Evolutionary conservation across 2,329 filamentous ascomycete species (phyloP).

Genomic region (Cercospora sp.): DNA sequence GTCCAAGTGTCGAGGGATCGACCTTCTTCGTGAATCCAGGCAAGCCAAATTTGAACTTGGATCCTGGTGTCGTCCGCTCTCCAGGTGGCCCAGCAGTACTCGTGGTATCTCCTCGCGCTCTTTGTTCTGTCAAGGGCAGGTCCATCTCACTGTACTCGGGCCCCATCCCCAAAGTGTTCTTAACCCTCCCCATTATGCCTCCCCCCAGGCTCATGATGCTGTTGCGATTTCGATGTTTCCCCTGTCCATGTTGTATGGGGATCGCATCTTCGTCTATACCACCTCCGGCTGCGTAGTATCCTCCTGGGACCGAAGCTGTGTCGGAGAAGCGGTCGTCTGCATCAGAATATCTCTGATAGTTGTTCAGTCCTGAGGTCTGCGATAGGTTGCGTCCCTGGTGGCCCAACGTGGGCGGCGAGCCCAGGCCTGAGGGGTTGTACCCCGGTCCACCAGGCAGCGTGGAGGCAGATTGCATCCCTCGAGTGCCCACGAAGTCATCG

Average conservation of each 20-base stretch:
- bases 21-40: conserved; percentile 67
- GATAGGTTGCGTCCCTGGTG: conserved; percentile 54
- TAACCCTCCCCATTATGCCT: conserved; percentile 80
- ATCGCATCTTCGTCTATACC: conserved; percentile 58
- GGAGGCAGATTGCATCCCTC: conserved; percentile 46
- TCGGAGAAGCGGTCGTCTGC: conserved; percentile 76
- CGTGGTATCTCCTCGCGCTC: conserved; percentile 40
- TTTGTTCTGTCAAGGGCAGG: conserved; percentile 82
- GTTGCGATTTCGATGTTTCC: conserved; percentile 64
- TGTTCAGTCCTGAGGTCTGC: conserved; percentile 79
- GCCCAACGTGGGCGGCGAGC: conserved; percentile 42
- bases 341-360: conserved; percentile 91
- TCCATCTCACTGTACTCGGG: conserved; percentile 96
- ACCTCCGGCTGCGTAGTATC: conserved; percentile 72
- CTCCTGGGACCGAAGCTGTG: conserved; percentile 48
- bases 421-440: conserved; percentile 37
- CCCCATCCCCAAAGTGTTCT: conserved; percentile 86
- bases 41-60: conserved; percentile 91
- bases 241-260: conserved; percentile 53
- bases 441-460: conserved; percentile 48
- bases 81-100: conserved; percentile 23
- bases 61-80: conserved; percentile 61
- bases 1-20: conserved; percentile 87
- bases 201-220: conserved; percentile 86
- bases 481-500: conserved; percentile 81